Evolutionary conservation across 2,329 filamentous ascomycete genomes (phyloP).

Genomic region (Ophiocordyceps sinensis): DNA sequence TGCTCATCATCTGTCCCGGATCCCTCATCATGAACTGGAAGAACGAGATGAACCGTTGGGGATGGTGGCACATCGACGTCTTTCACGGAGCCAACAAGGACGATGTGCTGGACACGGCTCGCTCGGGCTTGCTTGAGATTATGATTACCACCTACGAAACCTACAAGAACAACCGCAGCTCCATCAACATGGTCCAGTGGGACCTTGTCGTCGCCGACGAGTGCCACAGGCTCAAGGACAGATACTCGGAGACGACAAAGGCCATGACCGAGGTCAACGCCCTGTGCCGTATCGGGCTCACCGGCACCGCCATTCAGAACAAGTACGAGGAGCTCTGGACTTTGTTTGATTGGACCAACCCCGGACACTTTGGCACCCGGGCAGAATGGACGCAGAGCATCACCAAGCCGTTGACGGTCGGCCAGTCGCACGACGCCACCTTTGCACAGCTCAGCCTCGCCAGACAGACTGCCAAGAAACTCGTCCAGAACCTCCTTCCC

Average conservation of each 20-base stretch:
- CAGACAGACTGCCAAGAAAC: slow-evolving; percentile 65
- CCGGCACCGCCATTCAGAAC: slow-evolving; percentile 94
- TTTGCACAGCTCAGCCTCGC: slow-evolving; percentile 67
- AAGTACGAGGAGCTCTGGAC: slow-evolving; percentile 97
- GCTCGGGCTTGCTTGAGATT: slow-evolving; percentile 66
- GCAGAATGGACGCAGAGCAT: slow-evolving; percentile 69
- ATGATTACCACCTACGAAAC: slow-evolving; percentile 92
- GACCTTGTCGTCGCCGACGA: slow-evolving; percentile 92
- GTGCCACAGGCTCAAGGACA: slow-evolving; percentile 79
- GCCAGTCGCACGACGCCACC: slow-evolving; percentile 87
- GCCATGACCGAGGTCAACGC: slow-evolving; percentile 86
- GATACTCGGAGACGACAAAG: slow-evolving; percentile 59
- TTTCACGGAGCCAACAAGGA: slow-evolving; percentile 62
- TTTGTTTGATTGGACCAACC: slow-evolving; percentile 89
- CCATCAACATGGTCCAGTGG: slow-evolving; percentile 77
- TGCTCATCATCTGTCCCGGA: slow-evolving; percentile 79
- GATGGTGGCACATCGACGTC: slow-evolving; percentile 81
- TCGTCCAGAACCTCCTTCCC: slow-evolving; percentile 78
- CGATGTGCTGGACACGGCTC: slow-evolving; percentile 56
- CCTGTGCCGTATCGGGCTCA: slow-evolving; percentile 82
- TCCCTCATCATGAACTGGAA: slow-evolving; percentile 85
- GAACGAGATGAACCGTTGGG: slow-evolving; percentile 76
- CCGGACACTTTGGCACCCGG: slow-evolving; percentile 50
- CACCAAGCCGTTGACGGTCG: slow-evolving; percentile 64
- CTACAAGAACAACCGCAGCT: slow-evolving; percentile 61